Percentiles rank a stretch among this genome's conserved stretches.
These are phyloP conservation scores for Omphalea diandra DNA, from an alignment of 441 rosid species.

Conservation along the genomic window DNA sequence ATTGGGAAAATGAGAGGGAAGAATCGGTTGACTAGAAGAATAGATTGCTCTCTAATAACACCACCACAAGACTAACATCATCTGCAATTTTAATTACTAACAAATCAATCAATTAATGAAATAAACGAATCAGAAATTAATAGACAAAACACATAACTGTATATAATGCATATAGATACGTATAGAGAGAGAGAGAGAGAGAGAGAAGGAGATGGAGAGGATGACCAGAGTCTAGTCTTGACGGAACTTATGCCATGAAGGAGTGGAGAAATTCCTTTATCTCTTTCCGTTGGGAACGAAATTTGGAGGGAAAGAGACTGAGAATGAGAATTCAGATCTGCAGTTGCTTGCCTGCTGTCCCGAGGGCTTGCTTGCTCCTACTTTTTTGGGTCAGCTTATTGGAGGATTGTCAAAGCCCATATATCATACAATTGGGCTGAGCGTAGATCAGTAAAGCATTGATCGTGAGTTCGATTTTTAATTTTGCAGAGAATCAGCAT, in stretches of 20 bases:
- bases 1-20: slow-evolving; percentile 64
- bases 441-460: too few species aligned
- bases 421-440: too few species aligned
- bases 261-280: neutral
- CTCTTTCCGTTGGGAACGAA: neutral
- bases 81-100: slow-evolving; percentile 45
- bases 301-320: slow-evolving; percentile 13
- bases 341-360: too few species aligned
- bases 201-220: too few species aligned
- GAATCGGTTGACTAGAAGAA: slow-evolving; percentile 74
- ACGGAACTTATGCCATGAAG: slow-evolving; percentile 66
- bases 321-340: slow-evolving; percentile 1
- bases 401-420: too few species aligned
- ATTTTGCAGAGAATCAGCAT: too few species aligned
- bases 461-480: too few species aligned
- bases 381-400: too few species aligned
- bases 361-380: too few species aligned
- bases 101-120: too few species aligned
- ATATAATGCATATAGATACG: neutral
- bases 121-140: too few species aligned
- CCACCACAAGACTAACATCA: slow-evolving; percentile 79
- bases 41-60: slow-evolving; percentile 78
- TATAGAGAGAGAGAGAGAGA: neutral
- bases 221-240: slow-evolving; percentile 74
- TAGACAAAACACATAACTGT: too few species aligned